Base-by-base conservation (phyloP, 2,329 filamentous ascomycete genomes). In the Trichoderma citrinoviride region DNA sequence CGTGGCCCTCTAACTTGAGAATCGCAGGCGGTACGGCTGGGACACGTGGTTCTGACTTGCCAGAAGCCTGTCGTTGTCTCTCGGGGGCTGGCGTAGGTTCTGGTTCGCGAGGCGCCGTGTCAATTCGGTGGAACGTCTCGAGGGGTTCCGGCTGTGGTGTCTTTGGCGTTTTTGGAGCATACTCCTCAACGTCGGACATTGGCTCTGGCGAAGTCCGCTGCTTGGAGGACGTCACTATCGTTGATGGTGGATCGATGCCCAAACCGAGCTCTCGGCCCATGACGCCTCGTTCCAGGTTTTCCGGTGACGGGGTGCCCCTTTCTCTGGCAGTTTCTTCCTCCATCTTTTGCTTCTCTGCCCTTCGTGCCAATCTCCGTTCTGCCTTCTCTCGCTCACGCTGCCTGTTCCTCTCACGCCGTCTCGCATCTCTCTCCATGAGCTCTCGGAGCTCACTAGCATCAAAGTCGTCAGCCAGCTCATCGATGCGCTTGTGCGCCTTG, bases 381-480 rank as follows among this genome's bases (percentile, higher is more conserved):
- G 88, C 77, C 68, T 84, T 86, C 67, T 92, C 87, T 67, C 87
- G 85, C 23, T 94, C 89, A 43, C 83, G 83, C 65, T 85, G 81
- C 61, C 84, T 85, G 77, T 91, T 93, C 74, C 87, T 87, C 69
- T 97, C 91, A 68, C 85, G 87, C 65, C 95, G 85, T 71, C 93
- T 86, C 69, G 89, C 84, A 73, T 99, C 95, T 66, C 95, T 83
- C 71, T 99, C 95, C 85, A 99, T 90, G 33, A 98, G 82, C 73
- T 96, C 91, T 65, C 94, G 86, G 44, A 99, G 76, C 70, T 92
- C 93, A 60, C 90, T 87, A 3, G 95, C 90, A 77, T 92, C 92
- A 62, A 99, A 82, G 66, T 91, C 90, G 73, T 98, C 91, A 23
- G 93, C 95, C 50, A 98, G 78, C 76, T 90, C 79, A 78, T 91